Evolutionary conservation across 345 rosid genomes (phyloP), one percentile per base, ranked within the genome.

Genomic region (Melaleuca alternifolia): DNA sequence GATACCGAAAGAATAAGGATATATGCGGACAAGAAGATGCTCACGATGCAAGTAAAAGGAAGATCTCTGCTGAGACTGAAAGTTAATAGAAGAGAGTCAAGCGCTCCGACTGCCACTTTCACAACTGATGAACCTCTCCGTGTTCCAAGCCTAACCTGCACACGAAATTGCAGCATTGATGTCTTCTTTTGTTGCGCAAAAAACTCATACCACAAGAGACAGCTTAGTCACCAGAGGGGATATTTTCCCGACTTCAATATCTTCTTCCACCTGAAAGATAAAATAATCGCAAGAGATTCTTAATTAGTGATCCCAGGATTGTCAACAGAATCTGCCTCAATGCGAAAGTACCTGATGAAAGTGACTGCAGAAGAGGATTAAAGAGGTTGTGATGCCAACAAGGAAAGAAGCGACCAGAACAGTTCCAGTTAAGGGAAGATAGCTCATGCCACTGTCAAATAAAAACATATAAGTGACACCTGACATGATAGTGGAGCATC

Each of bases 361-460:
- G 87, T 97, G 99, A 89, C 99, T 97, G 79, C 99, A 95, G 84
- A 97, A 96, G 83, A 96, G 98, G 88, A 97, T 97, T 76, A 97
- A 92, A 83, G 96, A 84, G 59, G 99, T 97, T 14, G 98, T 96
- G 85, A 95, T 87, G 88, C 99, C 98, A 87, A 97, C 96, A 65
- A 97, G 94, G 44, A 95, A 46, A 16, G 98, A 95, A 52, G 93
- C 91, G 37, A 94, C 92, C 86, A 97, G 89, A 85, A 93, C 88
- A 26, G 93, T 92, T 87, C 90, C 85, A 30, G 91, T 97, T 65
- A 96, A 62, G 10, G 94, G 95, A 83, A 92, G 89, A 87, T 75
- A 46, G 52, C 46, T 91, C 76, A 85, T 85, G 88, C 87, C 92
- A 83, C 98, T 97, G 93, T 85, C 89, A 86, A 90, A 75, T 61